Evolutionary conservation across 768 basidiomycete species (phyloP).

Genomic region (Filobasidium floriforme): DNA sequence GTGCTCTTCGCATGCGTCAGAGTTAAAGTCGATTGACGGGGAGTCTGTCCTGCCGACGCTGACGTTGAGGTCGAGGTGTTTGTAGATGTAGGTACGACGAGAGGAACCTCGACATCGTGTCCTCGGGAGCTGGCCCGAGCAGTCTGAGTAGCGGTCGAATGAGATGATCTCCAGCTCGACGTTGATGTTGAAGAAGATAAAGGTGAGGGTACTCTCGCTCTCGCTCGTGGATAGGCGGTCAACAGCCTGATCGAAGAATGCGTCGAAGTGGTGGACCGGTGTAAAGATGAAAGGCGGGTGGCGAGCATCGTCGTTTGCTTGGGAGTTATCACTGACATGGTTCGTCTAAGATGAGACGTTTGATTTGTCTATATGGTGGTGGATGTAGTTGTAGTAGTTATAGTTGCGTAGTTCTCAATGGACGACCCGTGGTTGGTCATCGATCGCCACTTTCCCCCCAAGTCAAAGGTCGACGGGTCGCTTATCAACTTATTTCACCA

Average conservation of each 20-base stretch:
- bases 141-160: not conserved
- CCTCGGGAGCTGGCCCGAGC: not conserved
- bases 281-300: no score
- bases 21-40: not conserved
- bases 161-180: not conserved
- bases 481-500: no score
- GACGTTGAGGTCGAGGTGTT: no score
- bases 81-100: not conserved
- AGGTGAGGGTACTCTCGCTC: not conserved
- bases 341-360: no score
- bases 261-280: not conserved
- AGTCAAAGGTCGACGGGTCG: no score
- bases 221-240: not conserved
- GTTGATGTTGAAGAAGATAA: not conserved
- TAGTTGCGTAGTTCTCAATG: no score
- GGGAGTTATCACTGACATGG: not conserved
- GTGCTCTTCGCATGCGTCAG: not conserved
- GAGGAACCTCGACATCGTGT: not conserved
- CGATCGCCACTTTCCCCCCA: no score
- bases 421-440: no score
- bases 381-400: no score
- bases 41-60: not conserved
- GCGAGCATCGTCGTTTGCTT: no score
- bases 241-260: not conserved
- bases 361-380: no score